phyloP scores from a whole-genome alignment of 306 rosid genomes.

The Benincasa hispida region DNA sequence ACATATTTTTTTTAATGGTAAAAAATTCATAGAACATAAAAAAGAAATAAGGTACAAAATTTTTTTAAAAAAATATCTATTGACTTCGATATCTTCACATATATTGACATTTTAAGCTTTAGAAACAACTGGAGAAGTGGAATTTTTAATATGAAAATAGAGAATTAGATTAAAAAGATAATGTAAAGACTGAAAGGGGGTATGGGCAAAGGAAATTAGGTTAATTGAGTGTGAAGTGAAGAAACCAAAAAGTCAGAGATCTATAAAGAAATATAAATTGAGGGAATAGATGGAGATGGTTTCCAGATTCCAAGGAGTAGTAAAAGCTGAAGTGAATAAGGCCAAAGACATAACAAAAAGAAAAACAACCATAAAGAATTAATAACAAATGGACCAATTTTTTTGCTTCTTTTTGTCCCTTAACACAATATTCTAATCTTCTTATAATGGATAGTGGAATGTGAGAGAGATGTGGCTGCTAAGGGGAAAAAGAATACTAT shows the following conservation, averaged over 20 bases:
- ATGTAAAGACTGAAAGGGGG: background rate
- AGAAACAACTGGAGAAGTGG: too few relatives aligned
- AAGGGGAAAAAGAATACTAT: too few relatives aligned
- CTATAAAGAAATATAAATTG: background rate
- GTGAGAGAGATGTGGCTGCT: background rate
- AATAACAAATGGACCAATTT: background rate
- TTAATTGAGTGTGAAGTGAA: background rate
- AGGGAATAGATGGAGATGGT: background rate
- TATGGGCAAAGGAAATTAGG: slow-evolving; percentile 4
- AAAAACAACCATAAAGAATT: slow-evolving; percentile 31
- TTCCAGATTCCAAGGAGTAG: slow-evolving; percentile 27
- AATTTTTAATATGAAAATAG: background rate
- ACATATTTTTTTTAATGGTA: too few relatives aligned
- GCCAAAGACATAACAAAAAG: slow-evolving; percentile 27
- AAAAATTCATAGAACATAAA: too few relatives aligned
- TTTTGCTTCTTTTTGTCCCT: background rate
- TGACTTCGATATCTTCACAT: too few relatives aligned
- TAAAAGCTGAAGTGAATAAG: slow-evolving; percentile 33
- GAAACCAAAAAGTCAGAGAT: background rate
- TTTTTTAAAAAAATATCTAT: too few relatives aligned
- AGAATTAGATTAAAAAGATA: background rate
- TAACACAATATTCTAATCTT: background rate
- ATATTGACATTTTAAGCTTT: too few relatives aligned
- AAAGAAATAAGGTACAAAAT: too few relatives aligned
- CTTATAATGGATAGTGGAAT: background rate